Evolutionary conservation across 306 rosid species (phyloP).

Genomic region (Prunus padus): DNA sequence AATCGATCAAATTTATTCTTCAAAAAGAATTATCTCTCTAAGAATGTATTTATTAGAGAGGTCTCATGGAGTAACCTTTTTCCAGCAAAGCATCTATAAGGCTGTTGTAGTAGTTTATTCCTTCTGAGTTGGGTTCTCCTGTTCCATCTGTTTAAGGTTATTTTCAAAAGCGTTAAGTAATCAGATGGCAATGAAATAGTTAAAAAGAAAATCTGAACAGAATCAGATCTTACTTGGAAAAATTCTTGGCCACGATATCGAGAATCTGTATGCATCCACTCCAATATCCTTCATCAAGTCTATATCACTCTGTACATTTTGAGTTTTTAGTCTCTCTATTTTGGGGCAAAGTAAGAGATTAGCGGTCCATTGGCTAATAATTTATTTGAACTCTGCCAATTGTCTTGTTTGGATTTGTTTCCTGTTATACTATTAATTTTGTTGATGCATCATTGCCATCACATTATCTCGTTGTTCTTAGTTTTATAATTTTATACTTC

Average conservation of each 20-base stretch:
- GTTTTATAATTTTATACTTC: neutral
- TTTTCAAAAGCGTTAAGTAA: conserved; percentile 17
- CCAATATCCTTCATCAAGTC: conserved; percentile 91
- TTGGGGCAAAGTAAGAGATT: conserved; percentile 4
- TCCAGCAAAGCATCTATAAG: conserved; percentile 76
- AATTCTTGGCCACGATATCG: conserved; percentile 93
- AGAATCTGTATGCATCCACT: conserved; percentile 90
- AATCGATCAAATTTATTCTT: conserved; percentile 13
- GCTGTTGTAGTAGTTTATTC: conserved; percentile 70
- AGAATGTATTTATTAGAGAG: neutral
- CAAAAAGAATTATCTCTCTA: conserved; percentile 13
- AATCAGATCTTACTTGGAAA: conserved; percentile 72
- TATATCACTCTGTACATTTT: conserved; percentile 61
- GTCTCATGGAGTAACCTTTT: conserved; percentile 52
- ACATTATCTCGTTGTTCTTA: neutral
- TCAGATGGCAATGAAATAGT: neutral
- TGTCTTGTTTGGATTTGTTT: conserved; percentile 1
- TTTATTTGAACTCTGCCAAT: conserved; percentile 10
- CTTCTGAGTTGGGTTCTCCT: conserved; percentile 73
- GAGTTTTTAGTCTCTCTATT: conserved; percentile 17
- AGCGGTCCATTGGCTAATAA: neutral
- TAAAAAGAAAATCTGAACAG: conserved; percentile 10
- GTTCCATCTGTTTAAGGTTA: conserved; percentile 61
- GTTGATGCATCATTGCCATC: conserved; percentile 30
- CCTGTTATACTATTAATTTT: conserved; percentile 2